phyloP scores from a whole-genome alignment of 148 eudicot genomes.

The Persicaria maculosa region DNA sequence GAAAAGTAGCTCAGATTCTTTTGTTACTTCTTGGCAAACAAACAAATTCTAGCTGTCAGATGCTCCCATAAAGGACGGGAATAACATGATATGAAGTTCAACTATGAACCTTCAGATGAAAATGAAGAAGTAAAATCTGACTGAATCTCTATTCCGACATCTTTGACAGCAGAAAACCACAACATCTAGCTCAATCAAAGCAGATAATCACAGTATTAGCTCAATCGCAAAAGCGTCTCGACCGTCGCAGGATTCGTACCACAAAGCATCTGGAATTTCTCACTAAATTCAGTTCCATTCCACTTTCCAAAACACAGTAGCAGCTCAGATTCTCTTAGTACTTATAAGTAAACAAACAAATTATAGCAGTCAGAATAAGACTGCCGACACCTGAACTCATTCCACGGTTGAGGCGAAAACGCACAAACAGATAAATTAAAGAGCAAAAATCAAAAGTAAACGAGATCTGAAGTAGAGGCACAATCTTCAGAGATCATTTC shows the following conservation, averaged over 20 bases:
- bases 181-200: not conserved
- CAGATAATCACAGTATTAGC: not conserved
- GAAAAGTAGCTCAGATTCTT: no score
- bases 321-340: not conserved
- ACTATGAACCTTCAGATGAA: no score
- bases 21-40: no score
- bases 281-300: not conserved
- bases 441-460: not conserved
- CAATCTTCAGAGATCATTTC: not conserved
- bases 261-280: conserved; percentile 1
- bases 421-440: not conserved
- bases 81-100: no score
- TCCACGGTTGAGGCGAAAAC: not conserved
- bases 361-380: not conserved
- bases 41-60: no score
- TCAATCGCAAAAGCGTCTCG: not conserved
- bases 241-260: not conserved
- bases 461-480: not conserved
- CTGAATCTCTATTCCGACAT: not conserved
- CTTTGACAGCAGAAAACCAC: not conserved
- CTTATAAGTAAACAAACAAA: not conserved
- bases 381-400: not conserved
- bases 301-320: not conserved
- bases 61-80: no score
- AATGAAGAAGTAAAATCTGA: not conserved